Base-by-base conservation (phyloP, 345 rosid genomes). In the Pistacia vera region DNA sequence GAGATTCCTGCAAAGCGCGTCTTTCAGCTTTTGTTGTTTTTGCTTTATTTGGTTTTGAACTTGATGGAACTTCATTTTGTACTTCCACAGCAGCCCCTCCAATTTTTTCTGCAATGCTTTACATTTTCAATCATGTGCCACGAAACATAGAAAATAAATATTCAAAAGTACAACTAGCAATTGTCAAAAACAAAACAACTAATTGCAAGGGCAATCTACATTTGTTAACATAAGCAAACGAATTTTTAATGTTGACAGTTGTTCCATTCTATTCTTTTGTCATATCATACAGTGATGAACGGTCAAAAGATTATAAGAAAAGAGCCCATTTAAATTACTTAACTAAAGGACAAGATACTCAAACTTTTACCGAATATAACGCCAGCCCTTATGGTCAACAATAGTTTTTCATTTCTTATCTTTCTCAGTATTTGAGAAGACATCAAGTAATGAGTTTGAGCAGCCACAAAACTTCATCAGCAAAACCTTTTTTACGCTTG, bases 1-100 rank as follows among this genome's bases (percentile, higher is more conserved):
- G 92, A 68, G 92, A 84, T 68, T 92, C 92, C 78, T 90, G 94
- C 77, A 89, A 64, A 60, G 92, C 90, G 68, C 92, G 93, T 55
- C 92, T 83, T 77, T 90, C 97, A 68, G 94, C 90, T 82, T 90
- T 92, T 17, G 90, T 86, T 18, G 91, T 84, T 76, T 88, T 90
- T 12, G 85, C 88, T 83, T 90, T 92, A 75, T 75, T 58, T 6
- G 89, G 59, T 72, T 85, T 79, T 17, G 82, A 79, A 60, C 59
- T 84, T 17, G 84, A 22, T 60, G 84, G 81, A 33, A 36, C 75
- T 51, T 84, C 92, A 74, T 78, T 83, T 68, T 76, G 83, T 22
- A 72, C 51, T 73, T 81, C 84, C 62, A 58, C 63, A 63, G 78
- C 75, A 36, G 65, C 58, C 33, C 79, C 75, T 52, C 71, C 77